Percentiles rank a stretch among this genome's conserved stretches.
Evolutionary conservation across 768 basidiomycete genomes (phyloP).

Genomic region (Collybia nuda): DNA sequence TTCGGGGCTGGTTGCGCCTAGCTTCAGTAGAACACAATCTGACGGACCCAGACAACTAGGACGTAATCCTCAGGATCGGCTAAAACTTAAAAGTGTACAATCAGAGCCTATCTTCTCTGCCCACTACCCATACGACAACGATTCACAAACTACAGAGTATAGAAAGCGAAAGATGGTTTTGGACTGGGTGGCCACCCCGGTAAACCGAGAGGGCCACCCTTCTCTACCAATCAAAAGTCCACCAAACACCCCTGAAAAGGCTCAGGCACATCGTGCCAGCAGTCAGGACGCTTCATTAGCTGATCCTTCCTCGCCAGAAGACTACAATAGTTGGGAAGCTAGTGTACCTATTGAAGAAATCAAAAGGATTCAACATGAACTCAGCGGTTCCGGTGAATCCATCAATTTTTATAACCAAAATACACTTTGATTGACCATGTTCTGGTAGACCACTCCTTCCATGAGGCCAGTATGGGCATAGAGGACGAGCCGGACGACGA

Average conservation of each 20-base stretch:
- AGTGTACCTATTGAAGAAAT: conserved; percentile 20
- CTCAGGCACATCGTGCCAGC: too few species aligned
- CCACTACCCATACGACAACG: background rate
- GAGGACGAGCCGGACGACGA: background rate
- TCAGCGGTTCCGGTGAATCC: conserved; percentile 10
- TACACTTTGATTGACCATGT: background rate
- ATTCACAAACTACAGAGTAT: conserved; percentile 9
- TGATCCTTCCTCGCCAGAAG: conserved; percentile 2
- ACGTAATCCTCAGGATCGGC: too few species aligned
- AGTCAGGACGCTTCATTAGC: too few species aligned
- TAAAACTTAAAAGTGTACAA: too few species aligned
- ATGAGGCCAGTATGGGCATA: conserved; percentile 8
- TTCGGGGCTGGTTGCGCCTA: background rate
- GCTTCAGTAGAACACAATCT: background rate
- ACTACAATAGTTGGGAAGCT: conserved; percentile 27
- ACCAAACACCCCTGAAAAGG: background rate
- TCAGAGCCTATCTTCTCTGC: background rate
- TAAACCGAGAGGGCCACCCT: background rate
- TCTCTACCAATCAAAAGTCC: conserved; percentile 1
- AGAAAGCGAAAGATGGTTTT: conserved; percentile 13
- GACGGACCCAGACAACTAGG: background rate
- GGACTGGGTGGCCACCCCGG: conserved; percentile 10
- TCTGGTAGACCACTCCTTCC: conserved; percentile 7
- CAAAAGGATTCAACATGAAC: conserved; percentile 13
- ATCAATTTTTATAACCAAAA: background rate